Base-by-base conservation (phyloP, 306 rosid genomes). In the peach (Prunus persica) region DNA sequence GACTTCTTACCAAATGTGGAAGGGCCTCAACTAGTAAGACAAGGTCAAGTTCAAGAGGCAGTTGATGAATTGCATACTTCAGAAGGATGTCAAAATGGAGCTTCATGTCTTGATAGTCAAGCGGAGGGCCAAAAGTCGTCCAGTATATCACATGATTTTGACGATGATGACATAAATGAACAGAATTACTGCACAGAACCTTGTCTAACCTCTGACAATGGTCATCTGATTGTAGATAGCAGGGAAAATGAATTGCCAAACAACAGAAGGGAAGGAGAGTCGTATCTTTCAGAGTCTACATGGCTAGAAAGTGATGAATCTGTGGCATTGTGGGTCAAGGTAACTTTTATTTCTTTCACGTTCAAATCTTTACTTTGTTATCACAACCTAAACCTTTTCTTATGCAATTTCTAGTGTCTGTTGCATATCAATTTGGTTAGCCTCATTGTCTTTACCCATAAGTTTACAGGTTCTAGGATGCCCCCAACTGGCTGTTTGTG, bases 311-410 rank as follows among this genome's bases (percentile, higher is more conserved):
- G 92, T 56, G 98, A 92, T 78, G 93, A 66, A 82, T 86, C 99
- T 65, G 83, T 92, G 74, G 98, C 99, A 67, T 68, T 96, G 85
- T 96, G 99, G 99, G 97, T 92, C 73, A 96, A 92, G 99, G 99
- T 95, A 88, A 51, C 77, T 57, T 71, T 80, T 38, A 8, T 69
- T 65, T 70, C 16, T 16, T 71, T 63, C 25, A 30, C n/a, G 8
- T 69, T 74, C n/a, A 46, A 30, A 15, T 28, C 45, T 6, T 72
- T 38, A 51, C 25, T 41, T 65, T 25, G 69, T 55, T 20, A 14
- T 20, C 34, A 20, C 58, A 24, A 20, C 51, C 15, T 34, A 56
- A 16, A 24, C n/a, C 13, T 27, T 24, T 11, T 63, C 22, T 49
- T 56, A 50, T 68, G 71, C 65, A 49, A 20, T 60, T 7, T 58